Evolutionary conservation across 441 rosid genomes (phyloP).

Genomic region (Metrosideros polymorpha): DNA sequence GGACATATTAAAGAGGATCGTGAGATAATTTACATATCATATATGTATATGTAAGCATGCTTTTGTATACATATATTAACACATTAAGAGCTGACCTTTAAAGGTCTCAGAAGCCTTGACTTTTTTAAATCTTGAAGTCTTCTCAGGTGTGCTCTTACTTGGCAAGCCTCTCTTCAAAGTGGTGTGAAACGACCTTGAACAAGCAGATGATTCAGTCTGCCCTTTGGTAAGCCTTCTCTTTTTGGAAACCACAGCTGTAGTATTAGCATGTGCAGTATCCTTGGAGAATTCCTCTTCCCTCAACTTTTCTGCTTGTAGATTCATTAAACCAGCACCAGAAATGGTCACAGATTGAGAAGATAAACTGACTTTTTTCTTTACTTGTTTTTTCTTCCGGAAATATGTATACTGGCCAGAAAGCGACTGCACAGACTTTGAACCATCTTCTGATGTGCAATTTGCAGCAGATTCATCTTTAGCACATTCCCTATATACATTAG

Average conservation of each 20-base stretch:
- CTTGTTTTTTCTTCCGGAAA: slow-evolving; percentile 41
- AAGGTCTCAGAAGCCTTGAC: slow-evolving; percentile 29
- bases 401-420: slow-evolving; percentile 36
- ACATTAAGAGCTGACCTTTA: not conserved
- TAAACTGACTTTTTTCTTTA: slow-evolving; percentile 26
- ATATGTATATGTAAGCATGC: not conserved
- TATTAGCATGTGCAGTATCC: slow-evolving; percentile 13
- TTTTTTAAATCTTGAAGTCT: slow-evolving; percentile 18
- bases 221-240: slow-evolving; percentile 22
- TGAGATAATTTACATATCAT: not conserved
- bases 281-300: slow-evolving; percentile 18
- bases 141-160: not conserved
- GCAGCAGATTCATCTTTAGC: not conserved
- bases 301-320: slow-evolving; percentile 24
- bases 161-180: slow-evolving; percentile 13
- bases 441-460: slow-evolving; percentile 12
- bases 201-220: slow-evolving; percentile 19
- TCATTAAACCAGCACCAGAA: slow-evolving; percentile 13
- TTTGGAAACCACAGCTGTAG: slow-evolving; percentile 17
- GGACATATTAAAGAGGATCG: not conserved
- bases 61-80: not conserved
- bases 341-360: slow-evolving; percentile 19
- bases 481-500: slow-evolving; percentile 4
- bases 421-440: slow-evolving; percentile 17
- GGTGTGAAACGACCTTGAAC: slow-evolving; percentile 20